These are phyloP conservation scores for Annona cherimola DNA, from an alignment of 164 flowering plant species.

Conservation along the genomic window DNA sequence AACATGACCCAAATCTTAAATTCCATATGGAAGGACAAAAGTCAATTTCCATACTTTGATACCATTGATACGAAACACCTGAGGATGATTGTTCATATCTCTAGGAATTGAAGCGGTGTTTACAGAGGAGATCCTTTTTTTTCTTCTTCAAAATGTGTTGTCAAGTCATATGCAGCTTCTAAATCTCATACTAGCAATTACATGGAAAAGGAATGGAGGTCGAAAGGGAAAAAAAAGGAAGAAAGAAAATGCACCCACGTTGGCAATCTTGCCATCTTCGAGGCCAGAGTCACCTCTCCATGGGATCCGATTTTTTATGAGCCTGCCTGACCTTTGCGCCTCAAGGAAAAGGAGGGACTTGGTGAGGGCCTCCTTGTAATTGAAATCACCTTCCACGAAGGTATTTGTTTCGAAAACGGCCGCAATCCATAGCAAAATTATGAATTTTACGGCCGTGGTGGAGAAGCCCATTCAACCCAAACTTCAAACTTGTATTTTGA, in stretches of 20 bases:
- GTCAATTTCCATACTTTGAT: too few species aligned
- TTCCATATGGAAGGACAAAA: too few species aligned
- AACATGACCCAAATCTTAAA: too few species aligned
- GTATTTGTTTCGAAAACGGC: conserved; percentile 21
- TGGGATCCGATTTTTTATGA: conserved; percentile 42
- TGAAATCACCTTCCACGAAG: conserved; percentile 28
- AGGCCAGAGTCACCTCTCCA: conserved; percentile 89
- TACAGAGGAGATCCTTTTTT: too few species aligned
- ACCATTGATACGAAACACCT: too few species aligned
- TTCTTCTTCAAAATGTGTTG: too few species aligned
- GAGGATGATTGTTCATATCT: too few species aligned
- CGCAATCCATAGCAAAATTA: conserved; percentile 29
- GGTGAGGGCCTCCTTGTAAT: conserved; percentile 75
- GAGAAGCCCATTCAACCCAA: conserved; percentile 15
- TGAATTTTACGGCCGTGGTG: conserved; percentile 13
- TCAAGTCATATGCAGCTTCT: too few species aligned
- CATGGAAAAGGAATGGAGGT: too few species aligned
- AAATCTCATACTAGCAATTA: too few species aligned
- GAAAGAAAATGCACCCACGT: conserved; percentile 24
- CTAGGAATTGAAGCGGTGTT: too few species aligned
- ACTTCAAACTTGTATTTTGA: background rate
- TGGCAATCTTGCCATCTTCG: conserved; percentile 59
- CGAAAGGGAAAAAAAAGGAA: background rate
- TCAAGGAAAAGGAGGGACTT: conserved; percentile 81
- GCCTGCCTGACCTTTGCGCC: conserved; percentile 84